Evolutionary conservation across 2,329 filamentous ascomycete species (phyloP).

Genomic region (Escovopsis sp.): DNA sequence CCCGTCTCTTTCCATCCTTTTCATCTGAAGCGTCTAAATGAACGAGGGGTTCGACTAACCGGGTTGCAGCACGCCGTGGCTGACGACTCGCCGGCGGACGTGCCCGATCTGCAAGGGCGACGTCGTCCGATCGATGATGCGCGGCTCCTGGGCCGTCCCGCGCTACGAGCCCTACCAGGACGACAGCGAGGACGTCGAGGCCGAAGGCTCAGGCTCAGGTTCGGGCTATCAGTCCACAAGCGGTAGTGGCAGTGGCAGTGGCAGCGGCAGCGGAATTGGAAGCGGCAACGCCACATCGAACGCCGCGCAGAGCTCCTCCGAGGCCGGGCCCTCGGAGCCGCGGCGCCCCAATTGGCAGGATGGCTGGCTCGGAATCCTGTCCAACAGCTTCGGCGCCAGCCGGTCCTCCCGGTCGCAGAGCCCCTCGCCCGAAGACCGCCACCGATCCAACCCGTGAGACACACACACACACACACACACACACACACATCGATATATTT

Average conservation of each 20-base stretch:
- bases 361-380: constrained; percentile 25
- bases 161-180: constrained; percentile 42
- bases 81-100: constrained; percentile 88
- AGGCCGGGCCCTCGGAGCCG: constrained; percentile 9
- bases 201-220: constrained; percentile 11
- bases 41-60: no score
- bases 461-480: no score
- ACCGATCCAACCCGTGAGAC: not conserved
- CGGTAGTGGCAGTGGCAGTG: no score
- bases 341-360: constrained; percentile 14
- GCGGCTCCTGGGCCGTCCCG: constrained; percentile 34
- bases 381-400: constrained; percentile 13
- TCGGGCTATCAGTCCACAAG: constrained; percentile 17
- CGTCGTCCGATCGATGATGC: constrained; percentile 59
- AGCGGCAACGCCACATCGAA: constrained; percentile 19
- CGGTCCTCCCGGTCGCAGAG: constrained; percentile 11
- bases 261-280: not conserved
- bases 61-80: constrained; percentile 61
- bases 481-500: no score
- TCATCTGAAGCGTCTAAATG: constrained; percentile 20
- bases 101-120: constrained; percentile 98
- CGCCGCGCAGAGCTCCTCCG: constrained; percentile 27
- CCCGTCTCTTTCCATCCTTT: not conserved
- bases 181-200: constrained; percentile 31
- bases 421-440: constrained; percentile 12